A percentile compares a stretch with the other conserved stretches of the same genome.
Conservation (phyloP, 1,284 basidiomycete genomes). For the Sporisorium reilianum region DNA sequence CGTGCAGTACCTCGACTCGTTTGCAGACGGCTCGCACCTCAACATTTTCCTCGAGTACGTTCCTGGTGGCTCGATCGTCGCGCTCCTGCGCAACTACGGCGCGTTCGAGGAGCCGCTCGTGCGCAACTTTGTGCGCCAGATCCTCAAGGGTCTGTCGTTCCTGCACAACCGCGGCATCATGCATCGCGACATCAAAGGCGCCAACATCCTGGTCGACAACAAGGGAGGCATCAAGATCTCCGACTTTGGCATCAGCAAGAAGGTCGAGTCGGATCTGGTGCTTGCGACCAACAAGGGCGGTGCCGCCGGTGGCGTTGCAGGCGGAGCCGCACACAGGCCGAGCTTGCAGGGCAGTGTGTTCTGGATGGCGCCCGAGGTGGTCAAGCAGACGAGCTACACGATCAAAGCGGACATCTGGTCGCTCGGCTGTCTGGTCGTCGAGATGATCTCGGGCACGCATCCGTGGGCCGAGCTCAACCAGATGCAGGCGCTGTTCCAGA, state of each 20-base stretch:
- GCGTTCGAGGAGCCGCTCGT: slow-evolving; percentile 96
- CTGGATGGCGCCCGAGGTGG: slow-evolving; percentile 84
- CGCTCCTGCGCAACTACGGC: slow-evolving; percentile 91
- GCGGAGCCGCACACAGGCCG: slow-evolving; percentile 76
- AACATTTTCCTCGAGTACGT: slow-evolving; percentile 99
- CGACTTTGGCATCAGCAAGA: slow-evolving; percentile 99
- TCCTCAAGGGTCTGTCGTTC: slow-evolving; percentile 89
- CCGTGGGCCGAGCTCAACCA: slow-evolving; percentile 98
- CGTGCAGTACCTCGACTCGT: slow-evolving; percentile 84
- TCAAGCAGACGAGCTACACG: slow-evolving; percentile 94
- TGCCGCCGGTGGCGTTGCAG: slow-evolving; percentile 10
- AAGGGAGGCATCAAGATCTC: slow-evolving; percentile 98
- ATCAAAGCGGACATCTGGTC: slow-evolving; percentile 98
- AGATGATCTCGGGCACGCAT: slow-evolving; percentile 98
- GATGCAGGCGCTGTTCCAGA: slow-evolving; percentile 75
- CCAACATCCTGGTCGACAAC: slow-evolving; percentile 97
- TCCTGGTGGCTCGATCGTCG: slow-evolving; percentile 95
- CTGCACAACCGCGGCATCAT: slow-evolving; percentile 95
- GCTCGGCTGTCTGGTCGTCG: slow-evolving; percentile 94
- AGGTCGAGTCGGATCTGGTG: slow-evolving; percentile 81
- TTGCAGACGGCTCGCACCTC: slow-evolving; percentile 73
- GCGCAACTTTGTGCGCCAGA: slow-evolving; percentile 93
- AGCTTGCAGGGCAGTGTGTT: slow-evolving; percentile 97
- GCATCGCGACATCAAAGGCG: slow-evolving; percentile 98
- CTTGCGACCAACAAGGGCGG: slow-evolving; percentile 40